phyloP scores from a whole-genome alignment of 202 grass and related monocot genomes.

The Musa balbisiana region DNA sequence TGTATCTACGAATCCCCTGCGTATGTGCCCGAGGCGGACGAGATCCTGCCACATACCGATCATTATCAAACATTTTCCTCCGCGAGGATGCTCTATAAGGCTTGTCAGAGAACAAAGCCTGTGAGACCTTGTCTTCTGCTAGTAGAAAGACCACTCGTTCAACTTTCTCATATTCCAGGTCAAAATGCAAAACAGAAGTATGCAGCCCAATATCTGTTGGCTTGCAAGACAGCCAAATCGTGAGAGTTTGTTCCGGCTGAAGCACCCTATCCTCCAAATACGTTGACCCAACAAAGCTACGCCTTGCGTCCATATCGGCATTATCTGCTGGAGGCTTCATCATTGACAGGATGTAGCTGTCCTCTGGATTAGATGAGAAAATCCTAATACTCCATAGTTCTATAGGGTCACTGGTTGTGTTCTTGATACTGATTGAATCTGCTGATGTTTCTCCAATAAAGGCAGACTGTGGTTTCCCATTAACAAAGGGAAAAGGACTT shows the following conservation, averaged over 20 bases:
- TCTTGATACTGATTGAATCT: slow-evolving; percentile 46
- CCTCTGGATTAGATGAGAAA: slow-evolving; percentile 83
- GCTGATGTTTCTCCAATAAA: slow-evolving; percentile 58
- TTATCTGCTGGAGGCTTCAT: slow-evolving; percentile 66
- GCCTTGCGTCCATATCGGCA: slow-evolving; percentile 34
- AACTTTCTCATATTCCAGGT: slow-evolving; percentile 77
- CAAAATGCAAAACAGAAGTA: slow-evolving; percentile 82
- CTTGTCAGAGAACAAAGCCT: slow-evolving; percentile 53
- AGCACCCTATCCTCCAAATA: slow-evolving; percentile 66
- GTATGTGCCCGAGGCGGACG: slow-evolving; percentile 35
- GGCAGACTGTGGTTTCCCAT: slow-evolving; percentile 59
- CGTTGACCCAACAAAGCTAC: slow-evolving; percentile 50
- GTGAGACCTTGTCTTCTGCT: slow-evolving; percentile 76
- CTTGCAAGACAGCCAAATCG: slow-evolving; percentile 79
- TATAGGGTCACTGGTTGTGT: slow-evolving; percentile 53
- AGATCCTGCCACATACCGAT: slow-evolving; percentile 47
- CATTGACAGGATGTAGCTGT: slow-evolving; percentile 68
- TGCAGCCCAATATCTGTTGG: slow-evolving; percentile 90
- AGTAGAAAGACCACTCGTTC: slow-evolving; percentile 82
- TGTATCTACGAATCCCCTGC: slow-evolving; percentile 46
- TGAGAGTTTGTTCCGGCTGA: slow-evolving; percentile 57
- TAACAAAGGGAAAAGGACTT: slow-evolving; percentile 49
- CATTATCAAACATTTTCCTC: slow-evolving; percentile 45
- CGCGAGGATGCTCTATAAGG: slow-evolving; percentile 46
- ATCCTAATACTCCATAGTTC: slow-evolving; percentile 83